A percentile compares a stretch with the other conserved stretches of the same genome.
These are phyloP conservation scores for Plasmodium gaboni DNA, from an alignment of 169 alveolate genomes.

Conservation along the genomic window DNA sequence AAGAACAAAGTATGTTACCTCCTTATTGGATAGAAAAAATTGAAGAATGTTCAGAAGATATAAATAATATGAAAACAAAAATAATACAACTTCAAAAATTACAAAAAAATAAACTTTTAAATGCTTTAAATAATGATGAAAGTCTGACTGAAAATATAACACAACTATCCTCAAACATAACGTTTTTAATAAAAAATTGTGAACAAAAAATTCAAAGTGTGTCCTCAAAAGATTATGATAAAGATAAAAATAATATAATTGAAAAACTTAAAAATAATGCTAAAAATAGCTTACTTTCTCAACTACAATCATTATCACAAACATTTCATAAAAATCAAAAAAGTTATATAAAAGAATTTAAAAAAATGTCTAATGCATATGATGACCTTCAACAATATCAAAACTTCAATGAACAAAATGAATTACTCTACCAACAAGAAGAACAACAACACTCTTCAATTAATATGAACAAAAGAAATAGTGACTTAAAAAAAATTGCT, in stretches of 20 bases:
- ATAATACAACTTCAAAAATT: slow-evolving; percentile 76
- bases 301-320: slow-evolving; percentile 80
- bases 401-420: slow-evolving; percentile 16
- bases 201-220: slow-evolving; percentile 55
- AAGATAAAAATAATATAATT: slow-evolving; percentile 18
- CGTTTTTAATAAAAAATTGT: slow-evolving; percentile 51
- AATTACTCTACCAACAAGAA: slow-evolving; percentile 57
- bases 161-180: slow-evolving; percentile 47
- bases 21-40: slow-evolving; percentile 80
- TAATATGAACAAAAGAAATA: slow-evolving; percentile 78
- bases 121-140: slow-evolving; percentile 76
- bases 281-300: slow-evolving; percentile 78
- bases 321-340: slow-evolving; percentile 82
- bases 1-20: slow-evolving; percentile 71
- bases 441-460: slow-evolving; percentile 64
- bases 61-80: slow-evolving; percentile 67
- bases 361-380: slow-evolving; percentile 74
- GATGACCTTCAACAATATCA: slow-evolving; percentile 43
- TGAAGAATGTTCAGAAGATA: slow-evolving; percentile 80
- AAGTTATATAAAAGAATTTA: slow-evolving; percentile 77
- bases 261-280: slow-evolving; percentile 82
- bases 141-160: slow-evolving; percentile 61
- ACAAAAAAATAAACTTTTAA: slow-evolving; percentile 77
- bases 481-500: slow-evolving; percentile 82
- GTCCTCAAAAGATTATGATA: slow-evolving; percentile 2